Percentiles rank a stretch among this genome's conserved stretches.
These are phyloP conservation scores for Fusarium musae DNA, from an alignment of 2,329 filamentous ascomycete species.

Conservation along the genomic window DNA sequence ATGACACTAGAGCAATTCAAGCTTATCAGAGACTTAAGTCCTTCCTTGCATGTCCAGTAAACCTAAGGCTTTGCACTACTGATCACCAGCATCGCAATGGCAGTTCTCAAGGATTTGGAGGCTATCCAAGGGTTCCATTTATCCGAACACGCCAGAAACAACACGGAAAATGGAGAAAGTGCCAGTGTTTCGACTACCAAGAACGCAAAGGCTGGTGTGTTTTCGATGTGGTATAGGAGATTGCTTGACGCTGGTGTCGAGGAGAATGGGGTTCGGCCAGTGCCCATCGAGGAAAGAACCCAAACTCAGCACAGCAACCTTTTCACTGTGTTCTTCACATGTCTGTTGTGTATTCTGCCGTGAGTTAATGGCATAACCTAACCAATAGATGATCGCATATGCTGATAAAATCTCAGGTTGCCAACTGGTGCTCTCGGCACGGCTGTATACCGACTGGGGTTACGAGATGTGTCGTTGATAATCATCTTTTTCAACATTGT, in stretches of 20 bases:
- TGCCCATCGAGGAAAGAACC: constrained; percentile 64
- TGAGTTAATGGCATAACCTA: constrained; percentile 49
- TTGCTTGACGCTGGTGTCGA: constrained; percentile 60
- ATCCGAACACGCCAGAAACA: not conserved
- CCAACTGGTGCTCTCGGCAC: constrained; percentile 70
- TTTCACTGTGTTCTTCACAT: constrained; percentile 70
- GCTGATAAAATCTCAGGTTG: constrained; percentile 52
- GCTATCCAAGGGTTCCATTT: not conserved
- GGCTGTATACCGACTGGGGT: constrained; percentile 61
- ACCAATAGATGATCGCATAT: not conserved
- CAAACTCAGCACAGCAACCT: constrained; percentile 64
- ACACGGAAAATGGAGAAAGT: not conserved
- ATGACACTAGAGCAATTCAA: not conserved
- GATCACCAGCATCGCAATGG: not conserved
- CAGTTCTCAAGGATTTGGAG: constrained; percentile 22
- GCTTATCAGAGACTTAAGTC: not conserved
- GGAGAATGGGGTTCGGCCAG: constrained; percentile 66
- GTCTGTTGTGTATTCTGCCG: constrained; percentile 67
- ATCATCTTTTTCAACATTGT: constrained; percentile 69
- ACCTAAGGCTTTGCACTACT: not conserved
- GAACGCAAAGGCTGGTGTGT: constrained; percentile 41
- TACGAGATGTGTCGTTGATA: constrained; percentile 66
- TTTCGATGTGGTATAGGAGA: constrained; percentile 55
- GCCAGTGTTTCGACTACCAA: constrained; percentile 48
- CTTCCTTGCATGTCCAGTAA: not conserved